Evolutionary conservation across 108 stramenopile genomes (phyloP).

Genomic region (Cylindrotheca closterium): DNA sequence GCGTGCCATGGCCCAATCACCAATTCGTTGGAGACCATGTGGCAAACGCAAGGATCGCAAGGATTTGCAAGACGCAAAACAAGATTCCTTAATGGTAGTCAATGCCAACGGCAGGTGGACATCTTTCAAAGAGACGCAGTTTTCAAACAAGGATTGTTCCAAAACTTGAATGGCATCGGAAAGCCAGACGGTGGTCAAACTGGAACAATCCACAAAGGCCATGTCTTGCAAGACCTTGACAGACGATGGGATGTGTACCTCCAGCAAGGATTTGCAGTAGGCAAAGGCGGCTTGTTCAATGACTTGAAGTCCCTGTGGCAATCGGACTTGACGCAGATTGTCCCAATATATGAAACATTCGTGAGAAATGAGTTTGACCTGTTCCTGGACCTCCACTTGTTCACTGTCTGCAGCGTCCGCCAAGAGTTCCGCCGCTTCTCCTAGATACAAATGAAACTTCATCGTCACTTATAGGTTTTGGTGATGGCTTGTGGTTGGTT

Average conservation of each 20-base stretch:
- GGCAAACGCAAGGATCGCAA: not conserved
- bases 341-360: not conserved
- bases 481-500: not conserved
- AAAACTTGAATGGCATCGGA: not conserved
- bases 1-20: not conserved
- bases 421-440: not conserved
- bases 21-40: not conserved
- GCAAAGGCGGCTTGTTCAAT: not conserved
- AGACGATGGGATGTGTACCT: not conserved
- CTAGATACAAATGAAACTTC: too few species aligned
- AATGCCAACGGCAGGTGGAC: not conserved
- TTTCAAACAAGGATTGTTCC: not conserved
- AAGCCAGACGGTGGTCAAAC: not conserved
- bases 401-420: not conserved
- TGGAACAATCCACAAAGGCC: not conserved
- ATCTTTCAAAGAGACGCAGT: not conserved
- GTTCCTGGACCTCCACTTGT: not conserved
- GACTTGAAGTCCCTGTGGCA: not conserved
- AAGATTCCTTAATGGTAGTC: not conserved
- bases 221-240: not conserved
- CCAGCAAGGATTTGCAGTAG: not conserved
- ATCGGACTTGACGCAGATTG: not conserved
- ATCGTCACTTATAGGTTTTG: not conserved
- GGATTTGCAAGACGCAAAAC: not conserved
- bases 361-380: not conserved